Percentiles rank a stretch among this genome's conserved stretches.
Conservation (phyloP, 2,329 filamentous ascomycete genomes). For the Fusarium papillatum region DNA sequence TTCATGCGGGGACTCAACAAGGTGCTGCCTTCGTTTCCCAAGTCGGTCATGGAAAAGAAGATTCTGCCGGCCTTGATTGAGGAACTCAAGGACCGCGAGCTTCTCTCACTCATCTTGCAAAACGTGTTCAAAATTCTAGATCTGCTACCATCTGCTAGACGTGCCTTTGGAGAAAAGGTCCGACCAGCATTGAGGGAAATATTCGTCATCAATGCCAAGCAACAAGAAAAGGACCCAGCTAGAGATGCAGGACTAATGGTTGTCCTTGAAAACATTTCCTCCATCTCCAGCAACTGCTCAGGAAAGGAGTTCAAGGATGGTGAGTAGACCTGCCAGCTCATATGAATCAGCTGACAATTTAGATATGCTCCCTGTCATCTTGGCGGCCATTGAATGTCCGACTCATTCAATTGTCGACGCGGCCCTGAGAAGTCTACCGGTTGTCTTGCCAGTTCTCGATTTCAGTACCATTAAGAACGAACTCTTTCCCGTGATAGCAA, state of each 20-base stretch:
- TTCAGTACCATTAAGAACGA: slow-evolving; percentile 98
- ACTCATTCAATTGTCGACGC: slow-evolving; percentile 93
- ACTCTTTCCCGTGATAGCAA: slow-evolving; percentile 91
- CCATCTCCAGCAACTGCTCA: slow-evolving; percentile 84
- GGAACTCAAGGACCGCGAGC: slow-evolving; percentile 92
- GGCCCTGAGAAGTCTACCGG: slow-evolving; percentile 82
- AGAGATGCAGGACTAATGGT: slow-evolving; percentile 95
- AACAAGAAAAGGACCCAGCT: slow-evolving; percentile 82
- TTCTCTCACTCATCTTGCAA: slow-evolving; percentile 87
- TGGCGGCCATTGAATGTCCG: slow-evolving; percentile 87
- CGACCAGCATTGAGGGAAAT: slow-evolving; percentile 88
- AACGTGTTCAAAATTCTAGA: slow-evolving; percentile 94
- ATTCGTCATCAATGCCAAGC: slow-evolving; percentile 75
- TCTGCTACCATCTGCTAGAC: slow-evolving; percentile 80
- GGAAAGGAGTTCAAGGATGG: slow-evolving; percentile 96
- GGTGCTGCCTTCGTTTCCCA: slow-evolving; percentile 92
- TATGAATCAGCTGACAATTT: background rate
- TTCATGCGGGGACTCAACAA: slow-evolving; percentile 92
- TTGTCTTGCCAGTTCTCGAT: slow-evolving; percentile 89
- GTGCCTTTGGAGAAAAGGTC: slow-evolving; percentile 87
- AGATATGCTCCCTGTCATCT: slow-evolving; percentile 91
- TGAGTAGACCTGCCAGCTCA: slow-evolving; percentile 54
- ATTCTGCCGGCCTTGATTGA: slow-evolving; percentile 90
- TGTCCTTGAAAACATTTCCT: slow-evolving; percentile 84
- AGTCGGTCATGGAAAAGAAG: slow-evolving; percentile 95